phyloP scores from a whole-genome alignment of 2,329 filamentous ascomycete species.

The Botrytis paeoniae region DNA sequence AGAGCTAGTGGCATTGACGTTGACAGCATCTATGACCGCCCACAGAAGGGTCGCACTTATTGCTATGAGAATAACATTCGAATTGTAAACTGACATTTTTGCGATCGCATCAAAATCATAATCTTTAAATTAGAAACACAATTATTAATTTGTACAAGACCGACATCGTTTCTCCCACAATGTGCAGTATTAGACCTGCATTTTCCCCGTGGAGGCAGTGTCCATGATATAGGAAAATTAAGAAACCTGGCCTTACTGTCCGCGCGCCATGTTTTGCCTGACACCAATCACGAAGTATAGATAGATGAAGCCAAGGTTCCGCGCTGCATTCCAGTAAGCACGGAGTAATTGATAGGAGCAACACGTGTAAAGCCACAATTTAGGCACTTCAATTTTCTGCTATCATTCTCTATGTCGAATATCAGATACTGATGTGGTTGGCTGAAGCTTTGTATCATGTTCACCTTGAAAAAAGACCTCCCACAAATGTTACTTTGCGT shows the following conservation, averaged over 20 bases:
- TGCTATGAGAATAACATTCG: background rate
- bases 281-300: too few species aligned
- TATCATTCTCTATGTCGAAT: background rate
- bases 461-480: too few species aligned
- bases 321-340: background rate
- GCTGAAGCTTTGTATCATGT: too few species aligned
- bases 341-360: background rate
- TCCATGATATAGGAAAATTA: too few species aligned
- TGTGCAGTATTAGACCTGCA: background rate
- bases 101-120: background rate
- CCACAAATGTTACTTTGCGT: too few species aligned
- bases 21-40: background rate
- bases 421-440: too few species aligned
- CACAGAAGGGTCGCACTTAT: background rate
- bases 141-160: too few species aligned
- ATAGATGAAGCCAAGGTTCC: background rate
- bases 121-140: too few species aligned
- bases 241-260: background rate
- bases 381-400: background rate
- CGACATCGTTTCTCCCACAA: background rate
- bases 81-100: background rate
- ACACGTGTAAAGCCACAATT: conserved; percentile 5
- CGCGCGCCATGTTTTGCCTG: background rate
- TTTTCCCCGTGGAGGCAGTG: background rate
- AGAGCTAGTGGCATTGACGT: background rate